A percentile compares a stretch with the other conserved stretches of the same genome.
phyloP scores from a whole-genome alignment of 257 asterid species.

The Scutellaria barbata region DNA sequence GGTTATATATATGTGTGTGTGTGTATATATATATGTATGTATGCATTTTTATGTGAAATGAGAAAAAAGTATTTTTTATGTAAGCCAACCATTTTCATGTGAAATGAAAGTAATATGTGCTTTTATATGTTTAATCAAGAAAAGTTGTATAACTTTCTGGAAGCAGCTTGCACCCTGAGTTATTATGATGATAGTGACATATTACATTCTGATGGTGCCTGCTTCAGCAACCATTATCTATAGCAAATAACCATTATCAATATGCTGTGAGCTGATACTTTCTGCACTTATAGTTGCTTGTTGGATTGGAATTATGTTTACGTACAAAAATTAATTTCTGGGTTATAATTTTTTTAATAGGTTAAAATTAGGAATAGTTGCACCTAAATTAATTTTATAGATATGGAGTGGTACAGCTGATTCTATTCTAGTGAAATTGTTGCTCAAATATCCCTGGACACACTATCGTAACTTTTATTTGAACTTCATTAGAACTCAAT shows the following conservation, averaged over 20 bases:
- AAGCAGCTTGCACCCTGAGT: slow-evolving; percentile 4
- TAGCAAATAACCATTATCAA: neutral
- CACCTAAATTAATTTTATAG: slow-evolving; percentile 6
- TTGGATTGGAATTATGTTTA: neutral
- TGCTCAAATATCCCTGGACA: neutral
- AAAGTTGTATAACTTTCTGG: slow-evolving; percentile 19
- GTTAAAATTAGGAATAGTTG: slow-evolving; percentile 2
- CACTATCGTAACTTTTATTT: slow-evolving; percentile 3
- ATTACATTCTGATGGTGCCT: neutral
- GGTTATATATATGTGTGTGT: neutral
- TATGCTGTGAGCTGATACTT: neutral
- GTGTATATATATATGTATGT: neutral
- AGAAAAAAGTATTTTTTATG: neutral
- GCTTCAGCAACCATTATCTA: neutral
- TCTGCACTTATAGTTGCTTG: neutral
- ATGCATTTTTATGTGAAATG: neutral
- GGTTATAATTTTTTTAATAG: neutral
- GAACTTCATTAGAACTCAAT: slow-evolving; percentile 25
- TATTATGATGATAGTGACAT: neutral
- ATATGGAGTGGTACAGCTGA: slow-evolving; percentile 14
- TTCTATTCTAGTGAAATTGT: slow-evolving; percentile 16
- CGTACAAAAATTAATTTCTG: slow-evolving; percentile 9
- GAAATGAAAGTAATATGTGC: neutral
- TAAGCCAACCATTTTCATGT: neutral
- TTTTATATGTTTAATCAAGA: neutral